Evolutionary conservation across 83 land plant species (phyloP).

Genomic region (Picea abies): DNA sequence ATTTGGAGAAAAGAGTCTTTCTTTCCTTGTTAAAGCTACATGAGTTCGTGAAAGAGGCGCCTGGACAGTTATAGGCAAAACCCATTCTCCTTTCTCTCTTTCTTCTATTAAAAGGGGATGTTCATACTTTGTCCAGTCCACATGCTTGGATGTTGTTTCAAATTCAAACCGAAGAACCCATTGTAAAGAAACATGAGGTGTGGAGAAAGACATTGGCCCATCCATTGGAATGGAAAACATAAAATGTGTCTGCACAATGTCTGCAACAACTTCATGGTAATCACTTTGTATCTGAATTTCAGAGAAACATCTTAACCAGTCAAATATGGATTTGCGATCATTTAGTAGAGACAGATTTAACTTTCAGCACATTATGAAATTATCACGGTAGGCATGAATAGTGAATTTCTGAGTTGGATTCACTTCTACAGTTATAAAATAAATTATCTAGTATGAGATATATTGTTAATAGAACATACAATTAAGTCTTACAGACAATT

Average conservation of each 20-base stretch:
- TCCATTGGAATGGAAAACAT: constrained; percentile 94
- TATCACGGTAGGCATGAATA: neutral
- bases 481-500: neutral
- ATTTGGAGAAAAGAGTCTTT: constrained; percentile 37
- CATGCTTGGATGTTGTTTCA: constrained; percentile 71
- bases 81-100: constrained; percentile 89
- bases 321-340: neutral
- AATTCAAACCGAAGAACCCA: constrained; percentile 98
- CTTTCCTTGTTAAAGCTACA: constrained; percentile 45
- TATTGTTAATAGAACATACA: neutral
- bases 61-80: constrained; percentile 83
- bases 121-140: constrained; percentile 72
- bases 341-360: neutral
- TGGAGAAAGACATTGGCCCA: constrained; percentile 92
- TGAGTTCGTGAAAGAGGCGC: constrained; percentile 61
- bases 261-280: constrained; percentile 88
- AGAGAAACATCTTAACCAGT: too few species aligned
- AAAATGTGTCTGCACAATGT: constrained; percentile 86
- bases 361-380: neutral
- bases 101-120: constrained; percentile 88
- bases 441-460: neutral
- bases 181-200: constrained; percentile 78
- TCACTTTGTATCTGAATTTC: constrained; percentile 80
- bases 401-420: neutral
- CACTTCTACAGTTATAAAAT: neutral